These are phyloP conservation scores for Jackrogersella multiformis DNA, from an alignment of 495 filamentous ascomycete genomes.

Conservation along the genomic window DNA sequence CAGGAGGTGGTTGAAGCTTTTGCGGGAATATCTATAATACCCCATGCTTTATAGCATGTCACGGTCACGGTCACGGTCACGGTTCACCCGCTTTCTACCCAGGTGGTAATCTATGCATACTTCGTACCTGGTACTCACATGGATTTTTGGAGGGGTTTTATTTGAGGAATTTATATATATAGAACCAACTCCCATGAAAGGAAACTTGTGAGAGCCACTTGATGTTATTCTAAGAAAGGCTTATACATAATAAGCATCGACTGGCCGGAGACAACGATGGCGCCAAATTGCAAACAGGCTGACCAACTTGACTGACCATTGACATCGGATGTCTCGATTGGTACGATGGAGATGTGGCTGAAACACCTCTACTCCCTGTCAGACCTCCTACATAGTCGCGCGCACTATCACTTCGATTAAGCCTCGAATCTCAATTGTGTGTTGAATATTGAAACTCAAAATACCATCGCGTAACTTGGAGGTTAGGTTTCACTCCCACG, in stretches of 20 bases:
- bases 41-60: conserved; percentile 6
- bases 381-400: background rate
- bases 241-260: conserved; percentile 22
- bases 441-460: conserved; percentile 14
- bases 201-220: conserved; percentile 12
- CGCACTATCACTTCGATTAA: conserved; percentile 5
- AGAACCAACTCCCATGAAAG: too few species aligned
- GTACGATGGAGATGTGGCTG: conserved; percentile 30
- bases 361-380: conserved; percentile 19
- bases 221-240: conserved; percentile 4
- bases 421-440: conserved; percentile 5
- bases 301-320: conserved; percentile 17
- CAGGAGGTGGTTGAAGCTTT: background rate
- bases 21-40: conserved; percentile 13
- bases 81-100: too few species aligned
- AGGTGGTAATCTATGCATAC: background rate
- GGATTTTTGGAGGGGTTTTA: too few species aligned
- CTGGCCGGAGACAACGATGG: conserved; percentile 7
- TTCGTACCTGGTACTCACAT: background rate
- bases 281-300: conserved; percentile 16
- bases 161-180: too few species aligned
- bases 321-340: conserved; percentile 27
- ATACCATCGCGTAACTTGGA: conserved; percentile 13
- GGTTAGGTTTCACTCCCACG: background rate
- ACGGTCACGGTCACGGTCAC: too few species aligned